Evolutionary conservation across 805 yeast species (phyloP).

Genomic region (Saccharomycopsis babjevae): DNA sequence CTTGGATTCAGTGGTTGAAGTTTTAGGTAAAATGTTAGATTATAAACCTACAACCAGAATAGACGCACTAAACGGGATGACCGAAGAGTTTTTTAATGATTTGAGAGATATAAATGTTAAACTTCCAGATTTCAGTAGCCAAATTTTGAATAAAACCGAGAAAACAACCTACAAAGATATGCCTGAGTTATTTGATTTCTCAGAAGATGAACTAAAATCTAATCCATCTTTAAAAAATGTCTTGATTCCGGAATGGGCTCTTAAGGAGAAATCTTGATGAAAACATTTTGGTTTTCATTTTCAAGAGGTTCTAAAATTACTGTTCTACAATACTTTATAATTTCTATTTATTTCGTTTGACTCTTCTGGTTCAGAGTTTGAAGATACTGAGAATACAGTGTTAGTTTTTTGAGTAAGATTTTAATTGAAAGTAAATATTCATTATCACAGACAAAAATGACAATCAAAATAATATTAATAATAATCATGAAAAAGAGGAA

Average conservation of each 20-base stretch:
- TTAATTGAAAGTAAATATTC: too few species aligned
- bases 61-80: slow-evolving; percentile 44
- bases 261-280: neutral
- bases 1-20: slow-evolving; percentile 36
- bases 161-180: slow-evolving; percentile 19
- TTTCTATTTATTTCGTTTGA: neutral
- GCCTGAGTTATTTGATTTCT: slow-evolving; percentile 39
- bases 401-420: too few species aligned
- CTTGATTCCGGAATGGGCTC: slow-evolving; percentile 27
- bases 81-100: slow-evolving; percentile 46
- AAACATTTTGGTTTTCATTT: neutral
- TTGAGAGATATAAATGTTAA: slow-evolving; percentile 27
- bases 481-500: neutral
- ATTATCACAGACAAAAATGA: neutral
- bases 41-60: slow-evolving; percentile 62
- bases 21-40: slow-evolving; percentile 47
- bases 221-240: slow-evolving; percentile 27
- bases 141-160: slow-evolving; percentile 5
- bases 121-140: slow-evolving; percentile 15
- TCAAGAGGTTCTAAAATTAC: neutral
- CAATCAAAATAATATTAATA: neutral
- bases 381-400: neutral
- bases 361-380: neutral
- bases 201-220: slow-evolving; percentile 34
- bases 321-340: neutral